These are phyloP conservation scores for Pseudocercospora eumusae DNA, from an alignment of 2,329 filamentous ascomycete genomes.

Conservation along the genomic window DNA sequence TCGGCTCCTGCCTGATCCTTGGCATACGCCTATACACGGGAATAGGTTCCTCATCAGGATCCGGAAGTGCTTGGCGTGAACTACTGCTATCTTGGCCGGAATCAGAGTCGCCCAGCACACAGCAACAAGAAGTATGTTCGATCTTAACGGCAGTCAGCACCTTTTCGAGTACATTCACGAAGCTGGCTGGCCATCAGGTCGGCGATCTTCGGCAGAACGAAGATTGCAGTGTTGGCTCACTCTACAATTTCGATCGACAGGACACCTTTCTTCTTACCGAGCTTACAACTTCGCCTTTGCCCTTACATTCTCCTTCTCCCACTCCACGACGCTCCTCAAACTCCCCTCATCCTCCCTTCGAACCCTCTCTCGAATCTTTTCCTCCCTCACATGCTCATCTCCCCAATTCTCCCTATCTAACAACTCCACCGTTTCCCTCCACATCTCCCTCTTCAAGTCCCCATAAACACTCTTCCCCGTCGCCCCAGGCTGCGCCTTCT, in stretches of 20 bases:
- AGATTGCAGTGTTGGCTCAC: no score
- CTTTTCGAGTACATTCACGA: no score
- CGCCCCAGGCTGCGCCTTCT: slow-evolving; percentile 53
- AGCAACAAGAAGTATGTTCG: no score
- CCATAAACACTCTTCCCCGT: slow-evolving; percentile 66
- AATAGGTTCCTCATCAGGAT: no score
- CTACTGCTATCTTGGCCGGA: no score
- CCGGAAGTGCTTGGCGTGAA: no score
- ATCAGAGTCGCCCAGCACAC: no score
- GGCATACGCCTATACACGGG: no score
- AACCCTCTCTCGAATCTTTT: slow-evolving; percentile 51
- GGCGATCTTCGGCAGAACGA: no score
- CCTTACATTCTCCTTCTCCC: slow-evolving; percentile 27
- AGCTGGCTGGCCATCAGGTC: no score
- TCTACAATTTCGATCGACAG: no score
- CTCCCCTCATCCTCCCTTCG: slow-evolving; percentile 34
- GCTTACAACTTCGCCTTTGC: slow-evolving; percentile 34
- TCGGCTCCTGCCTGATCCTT: not conserved
- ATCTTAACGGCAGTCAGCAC: no score
- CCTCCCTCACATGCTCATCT: slow-evolving; percentile 46
- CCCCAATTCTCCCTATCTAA: slow-evolving; percentile 58
- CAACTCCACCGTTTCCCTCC: slow-evolving; percentile 62
- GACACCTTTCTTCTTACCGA: not conserved
- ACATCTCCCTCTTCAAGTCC: slow-evolving; percentile 74
- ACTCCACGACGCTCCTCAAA: slow-evolving; percentile 31